These are phyloP conservation scores for Cenchrus fungigraminus DNA, from an alignment of 176 grass and related monocot species.

Conservation along the genomic window DNA sequence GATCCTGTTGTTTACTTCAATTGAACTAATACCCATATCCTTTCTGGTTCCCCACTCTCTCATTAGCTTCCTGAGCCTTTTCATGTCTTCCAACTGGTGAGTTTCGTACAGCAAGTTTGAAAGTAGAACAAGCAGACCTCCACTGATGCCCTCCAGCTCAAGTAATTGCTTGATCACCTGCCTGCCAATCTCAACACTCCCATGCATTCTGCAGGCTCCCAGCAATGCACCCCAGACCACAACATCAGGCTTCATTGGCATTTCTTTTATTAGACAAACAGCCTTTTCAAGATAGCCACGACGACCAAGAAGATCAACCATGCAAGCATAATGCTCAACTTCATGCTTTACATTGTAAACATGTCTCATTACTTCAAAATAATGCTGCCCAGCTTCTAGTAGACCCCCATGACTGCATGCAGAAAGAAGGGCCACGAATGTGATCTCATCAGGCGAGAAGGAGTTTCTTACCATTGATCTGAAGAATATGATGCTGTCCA, in stretches of 20 bases:
- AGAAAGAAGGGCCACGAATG: constrained; percentile 60
- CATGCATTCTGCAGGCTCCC: constrained; percentile 59
- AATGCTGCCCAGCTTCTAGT: constrained; percentile 48
- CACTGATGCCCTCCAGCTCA: constrained; percentile 48
- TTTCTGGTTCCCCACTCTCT: constrained; percentile 48
- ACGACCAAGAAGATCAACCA: constrained; percentile 59
- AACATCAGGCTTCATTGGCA: constrained; percentile 65
- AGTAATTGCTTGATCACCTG: constrained; percentile 56
- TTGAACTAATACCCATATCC: constrained; percentile 51
- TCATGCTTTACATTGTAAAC: constrained; percentile 52
- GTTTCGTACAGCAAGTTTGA: constrained; percentile 55
- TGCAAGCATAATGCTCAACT: constrained; percentile 63
- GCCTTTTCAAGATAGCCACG: constrained; percentile 38
- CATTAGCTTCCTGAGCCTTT: constrained; percentile 62
- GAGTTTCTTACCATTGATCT: constrained; percentile 40
- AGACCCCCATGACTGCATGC: constrained; percentile 55
- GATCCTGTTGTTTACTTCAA: constrained; percentile 37
- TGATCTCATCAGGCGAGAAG: constrained; percentile 54
- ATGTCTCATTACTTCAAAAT: constrained; percentile 44
- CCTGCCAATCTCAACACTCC: constrained; percentile 41
- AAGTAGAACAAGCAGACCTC: constrained; percentile 52
- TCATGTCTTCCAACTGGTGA: constrained; percentile 46
- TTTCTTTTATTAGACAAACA: constrained; percentile 55
- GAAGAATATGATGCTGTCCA: constrained; percentile 46
- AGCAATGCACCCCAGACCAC: constrained; percentile 63